Conservation (phyloP, 1,284 basidiomycete genomes). For the Malassezia vespertilionis region DNA sequence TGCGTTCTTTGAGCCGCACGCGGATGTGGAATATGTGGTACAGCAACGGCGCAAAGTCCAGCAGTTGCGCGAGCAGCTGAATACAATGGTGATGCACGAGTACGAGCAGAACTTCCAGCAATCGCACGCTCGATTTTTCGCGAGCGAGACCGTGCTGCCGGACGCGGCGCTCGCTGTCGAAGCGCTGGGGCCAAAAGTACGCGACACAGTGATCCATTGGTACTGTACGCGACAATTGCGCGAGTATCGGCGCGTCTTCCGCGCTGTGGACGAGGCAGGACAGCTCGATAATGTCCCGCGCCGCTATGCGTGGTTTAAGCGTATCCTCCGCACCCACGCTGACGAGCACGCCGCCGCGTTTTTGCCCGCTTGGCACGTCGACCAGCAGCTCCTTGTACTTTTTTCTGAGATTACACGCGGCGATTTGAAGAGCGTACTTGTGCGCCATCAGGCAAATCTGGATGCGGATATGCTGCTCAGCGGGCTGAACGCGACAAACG, state of each 20-base stretch:
- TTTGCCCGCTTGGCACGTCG: slow-evolving; percentile 31
- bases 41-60: slow-evolving; percentile 30
- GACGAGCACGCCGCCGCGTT: slow-evolving; percentile 57
- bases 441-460: slow-evolving; percentile 32
- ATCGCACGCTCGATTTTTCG: slow-evolving; percentile 20
- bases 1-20: slow-evolving; percentile 33
- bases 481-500: slow-evolving; percentile 37
- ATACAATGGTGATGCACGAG: slow-evolving; percentile 29
- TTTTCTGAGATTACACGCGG: slow-evolving; percentile 43
- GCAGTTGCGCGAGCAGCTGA: slow-evolving; percentile 26
- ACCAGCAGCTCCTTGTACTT: slow-evolving; percentile 29
- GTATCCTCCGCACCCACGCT: slow-evolving; percentile 79
- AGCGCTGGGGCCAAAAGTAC: slow-evolving; percentile 36
- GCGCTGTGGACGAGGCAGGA: slow-evolving; percentile 57
- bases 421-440: slow-evolving; percentile 38
- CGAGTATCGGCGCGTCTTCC: slow-evolving; percentile 93
- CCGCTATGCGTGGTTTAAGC: slow-evolving; percentile 87
- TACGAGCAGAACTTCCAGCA: slow-evolving; percentile 38
- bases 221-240: slow-evolving; percentile 82
- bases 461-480: slow-evolving; percentile 36
- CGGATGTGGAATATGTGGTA: slow-evolving; percentile 32
- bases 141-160: slow-evolving; percentile 27
- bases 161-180: slow-evolving; percentile 42
- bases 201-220: slow-evolving; percentile 66
- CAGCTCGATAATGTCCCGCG: slow-evolving; percentile 89